phyloP scores from a whole-genome alignment of 306 rosid species.

The Glycyrrhiza uralensis region DNA sequence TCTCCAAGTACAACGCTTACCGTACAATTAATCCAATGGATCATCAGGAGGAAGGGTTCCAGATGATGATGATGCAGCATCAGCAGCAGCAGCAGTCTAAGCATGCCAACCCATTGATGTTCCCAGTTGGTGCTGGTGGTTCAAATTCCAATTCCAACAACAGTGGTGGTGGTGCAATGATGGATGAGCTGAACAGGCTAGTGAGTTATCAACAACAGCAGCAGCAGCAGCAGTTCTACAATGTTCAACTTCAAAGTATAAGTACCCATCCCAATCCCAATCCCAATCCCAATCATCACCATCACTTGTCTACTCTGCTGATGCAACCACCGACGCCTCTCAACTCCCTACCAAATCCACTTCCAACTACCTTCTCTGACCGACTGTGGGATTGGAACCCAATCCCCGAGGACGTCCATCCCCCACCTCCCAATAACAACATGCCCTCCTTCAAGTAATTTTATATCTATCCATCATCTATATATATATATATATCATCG shows the following conservation, averaged over 20 bases:
- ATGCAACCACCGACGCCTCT: conserved; percentile 38
- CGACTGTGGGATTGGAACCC: conserved; percentile 95
- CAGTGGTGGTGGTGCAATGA: not conserved
- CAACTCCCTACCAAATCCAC: conserved; percentile 41
- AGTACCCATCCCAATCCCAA: no score
- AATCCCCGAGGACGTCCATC: conserved; percentile 64
- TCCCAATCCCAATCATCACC: conserved; percentile 29
- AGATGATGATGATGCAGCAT: conserved; percentile 47
- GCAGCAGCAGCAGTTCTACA: conserved; percentile 26
- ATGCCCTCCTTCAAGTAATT: conserved; percentile 75
- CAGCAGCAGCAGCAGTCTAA: conserved; percentile 23
- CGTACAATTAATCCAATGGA: conserved; percentile 8
- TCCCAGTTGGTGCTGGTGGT: not conserved
- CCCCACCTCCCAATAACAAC: conserved; percentile 49
- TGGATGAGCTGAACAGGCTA: conserved; percentile 80
- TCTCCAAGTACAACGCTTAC: conserved; percentile 45
- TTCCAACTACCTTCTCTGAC: conserved; percentile 69
- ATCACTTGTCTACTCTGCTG: conserved; percentile 40
- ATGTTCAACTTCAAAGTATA: no score
- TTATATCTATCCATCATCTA: not conserved
- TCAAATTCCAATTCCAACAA: not conserved
- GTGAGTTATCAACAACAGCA: conserved; percentile 55
- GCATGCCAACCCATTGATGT: not conserved
- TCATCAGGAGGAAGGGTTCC: conserved; percentile 37
- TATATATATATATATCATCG: not conserved